phyloP scores from a whole-genome alignment of 495 filamentous ascomycete genomes.

The Hypomontagnella submonticulosa region DNA sequence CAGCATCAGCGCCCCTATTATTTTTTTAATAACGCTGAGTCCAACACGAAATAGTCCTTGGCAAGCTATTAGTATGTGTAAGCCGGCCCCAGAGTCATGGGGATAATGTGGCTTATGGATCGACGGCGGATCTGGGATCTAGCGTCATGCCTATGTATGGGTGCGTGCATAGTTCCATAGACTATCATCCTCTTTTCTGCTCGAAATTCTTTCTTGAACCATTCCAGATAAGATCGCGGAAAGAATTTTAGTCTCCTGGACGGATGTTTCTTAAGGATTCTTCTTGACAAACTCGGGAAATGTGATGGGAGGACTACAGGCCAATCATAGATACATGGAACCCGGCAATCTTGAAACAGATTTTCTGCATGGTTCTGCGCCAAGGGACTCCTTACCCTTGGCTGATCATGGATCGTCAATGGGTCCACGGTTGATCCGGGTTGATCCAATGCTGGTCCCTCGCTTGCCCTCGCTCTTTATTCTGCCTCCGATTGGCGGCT shows the following conservation, averaged over 20 bases:
- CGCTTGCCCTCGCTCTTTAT: slow-evolving; percentile 33
- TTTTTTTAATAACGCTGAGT: too few species aligned
- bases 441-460: slow-evolving; percentile 36
- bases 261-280: slow-evolving; percentile 18
- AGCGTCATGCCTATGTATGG: slow-evolving; percentile 16
- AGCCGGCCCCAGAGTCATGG: slow-evolving; percentile 8
- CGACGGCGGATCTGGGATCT: slow-evolving; percentile 34
- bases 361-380: slow-evolving; percentile 44
- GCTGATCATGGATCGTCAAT: slow-evolving; percentile 44
- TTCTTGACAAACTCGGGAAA: slow-evolving; percentile 26
- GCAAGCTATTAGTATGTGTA: slow-evolving; percentile 3
- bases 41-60: neutral
- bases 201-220: slow-evolving; percentile 4
- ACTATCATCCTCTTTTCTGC: slow-evolving; percentile 6
- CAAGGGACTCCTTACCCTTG: slow-evolving; percentile 37
- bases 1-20: too few species aligned
- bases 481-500: slow-evolving; percentile 41
- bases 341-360: slow-evolving; percentile 46
- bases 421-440: slow-evolving; percentile 41
- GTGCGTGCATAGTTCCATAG: neutral
- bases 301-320: slow-evolving; percentile 14
- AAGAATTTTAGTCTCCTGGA: slow-evolving; percentile 10
- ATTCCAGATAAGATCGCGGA: slow-evolving; percentile 6
- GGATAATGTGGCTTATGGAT: slow-evolving; percentile 14
- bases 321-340: slow-evolving; percentile 35